phyloP scores from a whole-genome alignment of 1,284 basidiomycete genomes.

The Papiliotrema fonsecae region DNA sequence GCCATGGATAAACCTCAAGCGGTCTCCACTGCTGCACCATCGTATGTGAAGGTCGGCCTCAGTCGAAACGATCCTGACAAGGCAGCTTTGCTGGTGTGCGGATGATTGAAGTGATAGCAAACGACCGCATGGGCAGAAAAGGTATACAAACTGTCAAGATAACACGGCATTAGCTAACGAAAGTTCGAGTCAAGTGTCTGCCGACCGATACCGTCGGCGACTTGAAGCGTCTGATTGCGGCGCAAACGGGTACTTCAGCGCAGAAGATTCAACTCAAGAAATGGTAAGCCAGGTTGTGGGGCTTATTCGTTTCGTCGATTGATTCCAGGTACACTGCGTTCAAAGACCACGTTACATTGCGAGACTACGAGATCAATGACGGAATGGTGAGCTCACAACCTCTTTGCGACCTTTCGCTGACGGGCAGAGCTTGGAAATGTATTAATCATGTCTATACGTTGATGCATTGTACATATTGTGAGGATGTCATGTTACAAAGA shows the following conservation, averaged over 20 bases:
- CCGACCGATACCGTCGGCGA: constrained; percentile 95
- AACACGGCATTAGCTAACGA: constrained; percentile 4
- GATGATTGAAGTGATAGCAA: constrained; percentile 80
- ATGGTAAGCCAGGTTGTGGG: constrained; percentile 59
- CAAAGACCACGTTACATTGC: constrained; percentile 90
- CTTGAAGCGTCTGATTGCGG: constrained; percentile 92
- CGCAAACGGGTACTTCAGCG: constrained; percentile 84
- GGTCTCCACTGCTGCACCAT: constrained; percentile 11
- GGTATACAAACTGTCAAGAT: constrained; percentile 52
- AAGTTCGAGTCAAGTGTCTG: constrained; percentile 88
- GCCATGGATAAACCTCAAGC: constrained; percentile 13
- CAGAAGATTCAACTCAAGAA: constrained; percentile 93
- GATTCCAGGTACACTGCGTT: constrained; percentile 74
- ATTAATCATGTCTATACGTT: constrained; percentile 53
- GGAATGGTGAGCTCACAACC: constrained; percentile 59
- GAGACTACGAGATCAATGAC: constrained; percentile 91
- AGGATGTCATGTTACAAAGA: constrained; percentile 13
- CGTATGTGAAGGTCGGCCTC: not conserved
- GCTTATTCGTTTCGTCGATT: no score
- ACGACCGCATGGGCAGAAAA: constrained; percentile 94
- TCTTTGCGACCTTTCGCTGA: constrained; percentile 8
- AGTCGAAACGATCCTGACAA: not conserved
- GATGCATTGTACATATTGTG: constrained; percentile 1
- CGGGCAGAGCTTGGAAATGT: constrained; percentile 74
- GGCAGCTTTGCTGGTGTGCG: constrained; percentile 11